phyloP scores from a whole-genome alignment of 345 rosid species.

The Acer yangbiense region DNA sequence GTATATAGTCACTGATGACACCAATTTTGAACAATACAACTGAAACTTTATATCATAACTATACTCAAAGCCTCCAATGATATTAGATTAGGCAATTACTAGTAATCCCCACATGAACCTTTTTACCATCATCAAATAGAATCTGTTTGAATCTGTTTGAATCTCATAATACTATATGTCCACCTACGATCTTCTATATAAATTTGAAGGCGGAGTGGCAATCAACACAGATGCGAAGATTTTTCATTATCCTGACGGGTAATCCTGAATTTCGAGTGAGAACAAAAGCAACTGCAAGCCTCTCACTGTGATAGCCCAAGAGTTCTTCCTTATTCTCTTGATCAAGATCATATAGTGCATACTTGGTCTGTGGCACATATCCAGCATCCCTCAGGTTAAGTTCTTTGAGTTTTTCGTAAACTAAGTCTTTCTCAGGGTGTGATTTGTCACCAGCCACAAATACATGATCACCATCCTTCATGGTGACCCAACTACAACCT shows the following conservation, averaged over 20 bases:
- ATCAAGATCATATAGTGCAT: conserved; percentile 76
- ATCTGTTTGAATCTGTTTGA: conserved; percentile 86
- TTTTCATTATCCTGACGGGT: conserved; percentile 93
- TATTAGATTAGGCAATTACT: conserved; percentile 45
- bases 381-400: conserved; percentile 79
- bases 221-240: conserved; percentile 85
- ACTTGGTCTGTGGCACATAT: conserved; percentile 74
- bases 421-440: conserved; percentile 62
- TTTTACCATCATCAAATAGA: conserved; percentile 55
- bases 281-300: conserved; percentile 81
- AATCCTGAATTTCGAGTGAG: conserved; percentile 55
- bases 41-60: neutral
- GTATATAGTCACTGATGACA: neutral
- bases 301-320: conserved; percentile 84
- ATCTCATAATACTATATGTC: conserved; percentile 71
- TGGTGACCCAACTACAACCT: conserved; percentile 92
- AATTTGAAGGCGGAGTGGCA: conserved; percentile 83
- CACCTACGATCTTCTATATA: conserved; percentile 67
- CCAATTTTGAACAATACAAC: neutral
- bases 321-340: conserved; percentile 83
- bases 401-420: conserved; percentile 73
- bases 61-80: neutral
- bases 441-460: conserved; percentile 80
- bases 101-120: conserved; percentile 84
- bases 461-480: conserved; percentile 87